Conservation (phyloP, 2,329 filamentous ascomycete genomes). For the Penicillium sp. region DNA sequence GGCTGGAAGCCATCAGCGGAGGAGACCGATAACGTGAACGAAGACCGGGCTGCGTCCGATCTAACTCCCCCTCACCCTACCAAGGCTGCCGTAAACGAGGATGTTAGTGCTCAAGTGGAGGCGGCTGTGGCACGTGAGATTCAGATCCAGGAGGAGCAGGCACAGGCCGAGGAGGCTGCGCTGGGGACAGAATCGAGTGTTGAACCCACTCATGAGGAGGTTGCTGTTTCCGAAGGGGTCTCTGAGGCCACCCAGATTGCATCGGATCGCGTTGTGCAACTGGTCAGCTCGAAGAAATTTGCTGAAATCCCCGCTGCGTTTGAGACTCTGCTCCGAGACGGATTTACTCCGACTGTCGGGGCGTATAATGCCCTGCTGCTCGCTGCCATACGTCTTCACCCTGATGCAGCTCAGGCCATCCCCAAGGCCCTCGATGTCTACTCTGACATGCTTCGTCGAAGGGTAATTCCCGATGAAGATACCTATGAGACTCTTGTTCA, state of each 20-base stretch:
- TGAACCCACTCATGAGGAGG: slow-evolving; percentile 31
- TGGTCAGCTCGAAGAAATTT: slow-evolving; percentile 71
- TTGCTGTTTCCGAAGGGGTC: slow-evolving; percentile 40
- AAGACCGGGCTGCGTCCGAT: slow-evolving; percentile 24
- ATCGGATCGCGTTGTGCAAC: slow-evolving; percentile 72
- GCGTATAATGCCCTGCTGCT: slow-evolving; percentile 91
- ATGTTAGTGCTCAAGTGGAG: slow-evolving; percentile 72
- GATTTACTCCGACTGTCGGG: slow-evolving; percentile 72
- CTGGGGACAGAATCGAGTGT: slow-evolving; percentile 30
- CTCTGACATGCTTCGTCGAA: slow-evolving; percentile 88
- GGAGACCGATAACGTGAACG: slow-evolving; percentile 36
- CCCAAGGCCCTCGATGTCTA: slow-evolving; percentile 93
- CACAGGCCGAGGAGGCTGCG: slow-evolving; percentile 40
- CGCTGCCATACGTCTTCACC: slow-evolving; percentile 78
- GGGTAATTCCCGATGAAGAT: slow-evolving; percentile 73
- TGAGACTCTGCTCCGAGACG: slow-evolving; percentile 80
- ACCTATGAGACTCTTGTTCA: slow-evolving; percentile 88
- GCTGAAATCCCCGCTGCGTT: slow-evolving; percentile 87
- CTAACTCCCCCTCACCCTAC: slow-evolving; percentile 62
- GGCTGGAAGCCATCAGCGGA: slow-evolving; percentile 70
- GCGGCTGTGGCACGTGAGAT: slow-evolving; percentile 80
- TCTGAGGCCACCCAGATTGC: slow-evolving; percentile 66
- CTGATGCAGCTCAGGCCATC: slow-evolving; percentile 76
- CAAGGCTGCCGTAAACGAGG: slow-evolving; percentile 49
- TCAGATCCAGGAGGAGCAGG: slow-evolving; percentile 55